A percentile compares a stretch with the other conserved stretches of the same genome.
Conservation (phyloP, 345 rosid species). For the Moringa oleifera region DNA sequence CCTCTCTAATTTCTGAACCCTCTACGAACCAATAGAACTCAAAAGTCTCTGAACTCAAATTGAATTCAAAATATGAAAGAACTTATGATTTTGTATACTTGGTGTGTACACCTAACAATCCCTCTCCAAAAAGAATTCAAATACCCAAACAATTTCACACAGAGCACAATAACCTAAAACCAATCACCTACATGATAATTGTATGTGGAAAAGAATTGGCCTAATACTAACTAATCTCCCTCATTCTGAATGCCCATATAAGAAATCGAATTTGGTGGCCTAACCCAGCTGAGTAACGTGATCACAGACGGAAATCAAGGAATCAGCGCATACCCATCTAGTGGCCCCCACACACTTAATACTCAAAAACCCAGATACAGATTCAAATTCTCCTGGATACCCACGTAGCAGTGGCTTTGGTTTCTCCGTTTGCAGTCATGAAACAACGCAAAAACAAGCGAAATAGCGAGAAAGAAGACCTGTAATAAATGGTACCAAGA, state of each 20-base stretch:
- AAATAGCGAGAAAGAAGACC: neutral
- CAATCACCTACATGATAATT: neutral
- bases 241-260: constrained; percentile 1
- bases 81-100: neutral
- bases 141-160: neutral
- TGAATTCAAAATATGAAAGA: constrained; percentile 10
- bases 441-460: neutral
- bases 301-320: constrained; percentile 6
- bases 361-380: constrained; percentile 19
- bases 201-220: neutral
- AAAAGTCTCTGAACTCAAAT: no score
- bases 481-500: neutral
- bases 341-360: neutral
- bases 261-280: constrained; percentile 8
- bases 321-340: constrained; percentile 12
- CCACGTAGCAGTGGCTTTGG: constrained; percentile 12
- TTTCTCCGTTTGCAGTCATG: constrained; percentile 3
- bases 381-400: constrained; percentile 20
- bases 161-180: neutral
- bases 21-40: neutral
- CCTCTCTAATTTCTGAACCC: constrained; percentile 15
- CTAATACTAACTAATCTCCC: neutral
- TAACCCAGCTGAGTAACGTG: constrained; percentile 14
- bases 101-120: constrained; percentile 1
- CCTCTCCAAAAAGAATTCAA: neutral